phyloP scores from a whole-genome alignment of 306 rosid species.

The Fagus crenata region DNA sequence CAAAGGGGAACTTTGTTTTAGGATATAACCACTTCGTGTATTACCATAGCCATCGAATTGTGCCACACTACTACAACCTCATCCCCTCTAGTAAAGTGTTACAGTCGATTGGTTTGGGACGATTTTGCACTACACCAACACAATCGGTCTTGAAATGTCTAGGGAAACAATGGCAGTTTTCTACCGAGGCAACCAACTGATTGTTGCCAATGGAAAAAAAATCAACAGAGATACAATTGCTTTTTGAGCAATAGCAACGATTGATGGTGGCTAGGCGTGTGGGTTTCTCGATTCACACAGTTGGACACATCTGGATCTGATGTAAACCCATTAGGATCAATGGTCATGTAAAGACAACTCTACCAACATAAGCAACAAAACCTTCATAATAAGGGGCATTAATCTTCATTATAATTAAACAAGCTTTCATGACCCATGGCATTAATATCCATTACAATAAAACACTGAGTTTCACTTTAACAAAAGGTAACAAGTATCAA shows the following conservation, averaged over 20 bases:
- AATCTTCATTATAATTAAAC: not conserved
- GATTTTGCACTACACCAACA: too few relatives aligned
- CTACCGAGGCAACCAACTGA: too few relatives aligned
- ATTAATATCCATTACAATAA: slow-evolving; percentile 20
- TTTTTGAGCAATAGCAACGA: too few relatives aligned
- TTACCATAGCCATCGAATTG: not conserved
- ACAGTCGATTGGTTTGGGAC: too few relatives aligned
- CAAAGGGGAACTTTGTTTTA: too few relatives aligned
- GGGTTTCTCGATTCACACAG: not conserved
- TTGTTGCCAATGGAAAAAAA: too few relatives aligned
- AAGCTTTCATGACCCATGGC: not conserved
- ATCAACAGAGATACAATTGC: too few relatives aligned
- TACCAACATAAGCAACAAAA: not conserved
- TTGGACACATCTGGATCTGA: not conserved
- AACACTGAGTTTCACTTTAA: slow-evolving; percentile 19
- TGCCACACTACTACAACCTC: too few relatives aligned
- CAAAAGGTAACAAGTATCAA: not conserved
- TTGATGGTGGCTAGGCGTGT: too few relatives aligned
- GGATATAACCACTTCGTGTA: not conserved
- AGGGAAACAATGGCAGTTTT: too few relatives aligned
- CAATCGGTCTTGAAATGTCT: too few relatives aligned
- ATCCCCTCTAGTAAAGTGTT: not conserved
- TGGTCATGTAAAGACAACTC: not conserved
- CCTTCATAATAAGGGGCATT: not conserved
- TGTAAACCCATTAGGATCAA: not conserved